phyloP scores from a whole-genome alignment of 2,329 filamentous ascomycete species.

The Rosellinia necatrix region DNA sequence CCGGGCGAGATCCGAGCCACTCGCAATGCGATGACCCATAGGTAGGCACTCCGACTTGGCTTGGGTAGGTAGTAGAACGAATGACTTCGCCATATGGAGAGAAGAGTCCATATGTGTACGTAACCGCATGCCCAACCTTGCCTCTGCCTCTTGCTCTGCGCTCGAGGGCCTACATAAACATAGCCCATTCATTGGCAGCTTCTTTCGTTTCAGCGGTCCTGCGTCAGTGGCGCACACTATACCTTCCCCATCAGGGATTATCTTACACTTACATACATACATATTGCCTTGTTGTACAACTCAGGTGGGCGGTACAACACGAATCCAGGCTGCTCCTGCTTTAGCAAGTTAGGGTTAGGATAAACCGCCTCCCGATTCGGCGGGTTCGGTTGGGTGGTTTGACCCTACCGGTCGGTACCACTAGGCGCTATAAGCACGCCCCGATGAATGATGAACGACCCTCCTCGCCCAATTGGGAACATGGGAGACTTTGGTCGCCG shows the following conservation, averaged over 20 bases:
- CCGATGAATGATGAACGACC: neutral
- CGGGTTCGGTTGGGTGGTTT: neutral
- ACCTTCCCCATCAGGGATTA: neutral
- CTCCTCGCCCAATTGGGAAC: neutral
- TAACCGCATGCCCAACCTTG: neutral
- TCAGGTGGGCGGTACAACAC: neutral
- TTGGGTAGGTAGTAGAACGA: too few relatives aligned
- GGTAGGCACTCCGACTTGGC: neutral
- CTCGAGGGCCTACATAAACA: too few relatives aligned
- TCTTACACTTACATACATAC: too few relatives aligned
- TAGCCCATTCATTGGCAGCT: slow-evolving; percentile 1
- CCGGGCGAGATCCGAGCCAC: neutral
- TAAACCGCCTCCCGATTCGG: neutral
- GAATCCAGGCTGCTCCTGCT: neutral
- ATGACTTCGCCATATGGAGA: too few relatives aligned
- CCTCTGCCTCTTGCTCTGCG: too few relatives aligned
- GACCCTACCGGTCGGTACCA: too few relatives aligned
- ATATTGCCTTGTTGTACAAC: neutral
- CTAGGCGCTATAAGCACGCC: too few relatives aligned
- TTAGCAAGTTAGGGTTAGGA: neutral
- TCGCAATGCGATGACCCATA: neutral
- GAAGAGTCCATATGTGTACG: too few relatives aligned
- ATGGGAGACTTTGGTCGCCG: neutral
- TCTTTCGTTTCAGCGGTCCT: slow-evolving; percentile 12
- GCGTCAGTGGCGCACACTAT: neutral